A percentile compares a stretch with the other conserved stretches of the same genome.
phyloP scores from a whole-genome alignment of 2,329 filamentous ascomycete species.

The Blastomyces parvus region DNA sequence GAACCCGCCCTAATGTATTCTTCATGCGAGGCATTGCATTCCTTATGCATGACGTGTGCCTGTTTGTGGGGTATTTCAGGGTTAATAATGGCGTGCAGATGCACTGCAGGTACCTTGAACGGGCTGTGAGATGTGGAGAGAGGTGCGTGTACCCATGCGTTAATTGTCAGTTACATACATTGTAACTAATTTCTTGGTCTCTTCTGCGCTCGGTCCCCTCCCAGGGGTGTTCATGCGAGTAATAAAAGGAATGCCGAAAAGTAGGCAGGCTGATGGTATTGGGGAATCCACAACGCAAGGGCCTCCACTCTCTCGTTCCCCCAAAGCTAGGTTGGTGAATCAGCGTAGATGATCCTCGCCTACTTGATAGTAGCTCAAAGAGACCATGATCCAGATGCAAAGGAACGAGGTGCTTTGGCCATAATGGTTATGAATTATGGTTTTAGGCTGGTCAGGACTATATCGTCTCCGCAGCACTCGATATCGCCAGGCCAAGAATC shows the following conservation, averaged over 20 bases:
- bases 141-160: not conserved
- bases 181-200: not conserved
- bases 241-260: not conserved
- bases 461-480: not conserved
- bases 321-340: not conserved
- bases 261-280: not conserved
- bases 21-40: not conserved
- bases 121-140: not conserved
- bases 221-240: not conserved
- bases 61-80: not conserved
- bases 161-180: not conserved
- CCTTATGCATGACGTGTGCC: not conserved
- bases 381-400: not conserved
- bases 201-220: constrained; percentile 2
- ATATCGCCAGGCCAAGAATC: not conserved
- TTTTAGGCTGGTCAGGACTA: not conserved
- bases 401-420: too few species aligned
- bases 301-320: not conserved
- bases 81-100: not conserved
- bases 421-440: not conserved
- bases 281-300: not conserved
- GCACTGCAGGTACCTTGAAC: not conserved
- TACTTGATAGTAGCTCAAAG: not conserved
- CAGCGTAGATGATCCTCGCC: not conserved
- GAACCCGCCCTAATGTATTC: not conserved